Conservation (phyloP, 306 rosid species). For the Alnus rubra region DNA sequence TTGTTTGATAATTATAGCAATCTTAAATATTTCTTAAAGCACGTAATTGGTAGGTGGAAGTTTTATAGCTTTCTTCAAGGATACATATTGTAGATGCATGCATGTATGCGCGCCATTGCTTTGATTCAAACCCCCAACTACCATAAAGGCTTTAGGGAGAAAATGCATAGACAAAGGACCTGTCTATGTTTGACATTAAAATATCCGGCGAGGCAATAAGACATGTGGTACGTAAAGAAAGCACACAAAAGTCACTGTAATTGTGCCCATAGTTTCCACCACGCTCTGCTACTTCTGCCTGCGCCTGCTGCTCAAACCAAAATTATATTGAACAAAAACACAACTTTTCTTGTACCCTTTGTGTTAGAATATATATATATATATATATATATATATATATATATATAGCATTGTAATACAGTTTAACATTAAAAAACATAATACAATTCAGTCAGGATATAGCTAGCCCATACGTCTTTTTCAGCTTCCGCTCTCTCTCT, state of each 20-base stretch:
- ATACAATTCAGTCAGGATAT: no score
- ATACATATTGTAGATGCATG: no score
- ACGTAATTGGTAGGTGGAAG: not conserved
- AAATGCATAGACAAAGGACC: not conserved
- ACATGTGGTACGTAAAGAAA: not conserved
- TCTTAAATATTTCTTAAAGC: not conserved
- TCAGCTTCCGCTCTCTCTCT: no score
- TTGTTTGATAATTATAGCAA: not conserved
- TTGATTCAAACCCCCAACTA: constrained; percentile 6
- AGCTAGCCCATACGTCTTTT: no score
- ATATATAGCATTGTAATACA: no score
- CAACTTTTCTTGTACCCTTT: not conserved
- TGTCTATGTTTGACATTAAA: not conserved
- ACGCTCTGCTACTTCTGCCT: constrained; percentile 23
- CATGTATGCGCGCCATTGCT: not conserved
- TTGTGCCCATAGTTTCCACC: not conserved
- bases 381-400: no score
- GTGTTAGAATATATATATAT: no score
- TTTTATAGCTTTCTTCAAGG: not conserved
- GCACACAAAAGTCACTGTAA: not conserved
- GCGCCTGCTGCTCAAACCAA: constrained; percentile 6
- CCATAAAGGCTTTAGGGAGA: not conserved
- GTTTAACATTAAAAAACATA: no score
- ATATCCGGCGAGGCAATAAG: not conserved
- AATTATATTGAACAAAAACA: not conserved